Evolutionary conservation across 345 rosid species (phyloP).

Genomic region (Eucalyptus victrix): DNA sequence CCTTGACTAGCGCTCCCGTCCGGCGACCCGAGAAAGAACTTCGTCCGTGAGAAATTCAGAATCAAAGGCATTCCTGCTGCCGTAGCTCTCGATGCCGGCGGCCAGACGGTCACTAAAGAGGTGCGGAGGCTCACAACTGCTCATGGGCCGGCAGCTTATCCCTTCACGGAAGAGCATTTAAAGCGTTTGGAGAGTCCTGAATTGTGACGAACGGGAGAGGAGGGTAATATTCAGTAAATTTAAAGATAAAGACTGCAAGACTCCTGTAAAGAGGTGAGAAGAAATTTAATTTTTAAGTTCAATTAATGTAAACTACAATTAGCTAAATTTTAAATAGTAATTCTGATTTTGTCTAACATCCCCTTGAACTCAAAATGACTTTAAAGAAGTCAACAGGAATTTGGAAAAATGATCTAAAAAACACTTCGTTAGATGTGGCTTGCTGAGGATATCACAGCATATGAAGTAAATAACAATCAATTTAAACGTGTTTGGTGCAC

Average conservation of each 20-base stretch:
- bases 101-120: conserved; percentile 33
- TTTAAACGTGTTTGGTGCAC: background rate
- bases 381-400: background rate
- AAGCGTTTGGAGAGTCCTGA: background rate
- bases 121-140: conserved; percentile 17
- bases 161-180: conserved; percentile 45
- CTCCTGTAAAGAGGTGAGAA: background rate
- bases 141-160: conserved; percentile 56
- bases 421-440: background rate
- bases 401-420: background rate
- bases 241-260: background rate
- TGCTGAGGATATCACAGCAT: background rate
- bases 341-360: background rate
- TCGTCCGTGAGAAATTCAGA: conserved; percentile 30
- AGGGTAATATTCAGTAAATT: background rate
- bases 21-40: conserved; percentile 39
- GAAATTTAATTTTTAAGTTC: background rate
- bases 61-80: conserved; percentile 48
- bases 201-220: background rate
- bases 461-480: background rate
- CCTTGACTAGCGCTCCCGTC: conserved; percentile 74
- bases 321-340: background rate
- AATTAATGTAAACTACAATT: background rate
- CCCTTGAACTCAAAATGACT: background rate
- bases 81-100: conserved; percentile 35